Percentiles rank a stretch among this genome's conserved stretches.
Evolutionary conservation across 352 stramenopile species (phyloP).

Genomic region (Saprolegnia diclina): DNA sequence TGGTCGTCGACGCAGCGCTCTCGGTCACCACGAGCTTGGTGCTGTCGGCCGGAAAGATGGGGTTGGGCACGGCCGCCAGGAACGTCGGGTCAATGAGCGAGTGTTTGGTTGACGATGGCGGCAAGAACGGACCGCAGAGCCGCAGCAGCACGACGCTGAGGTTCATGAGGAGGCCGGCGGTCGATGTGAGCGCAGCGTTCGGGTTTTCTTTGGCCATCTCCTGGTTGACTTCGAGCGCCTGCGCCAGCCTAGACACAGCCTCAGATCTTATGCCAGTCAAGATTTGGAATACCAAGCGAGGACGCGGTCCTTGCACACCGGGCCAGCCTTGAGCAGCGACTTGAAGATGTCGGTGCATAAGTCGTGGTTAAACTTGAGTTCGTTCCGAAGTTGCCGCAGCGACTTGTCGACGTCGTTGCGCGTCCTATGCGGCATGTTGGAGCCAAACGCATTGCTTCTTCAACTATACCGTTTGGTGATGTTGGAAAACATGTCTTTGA

Average conservation of each 20-base stretch:
- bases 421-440: conserved; percentile 28
- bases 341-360: conserved; percentile 59
- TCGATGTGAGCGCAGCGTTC: conserved; percentile 52
- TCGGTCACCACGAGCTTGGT: conserved; percentile 45
- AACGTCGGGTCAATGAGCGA: conserved; percentile 64
- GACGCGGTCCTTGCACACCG: conserved; percentile 49
- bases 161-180: conserved; percentile 76
- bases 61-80: conserved; percentile 38
- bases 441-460: neutral
- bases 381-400: conserved; percentile 52
- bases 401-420: conserved; percentile 75
- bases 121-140: conserved; percentile 75
- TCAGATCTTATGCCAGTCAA: neutral
- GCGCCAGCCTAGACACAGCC: conserved; percentile 42
- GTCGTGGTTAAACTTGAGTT: conserved; percentile 63
- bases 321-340: conserved; percentile 58
- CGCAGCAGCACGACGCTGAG: conserved; percentile 67
- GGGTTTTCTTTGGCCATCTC: conserved; percentile 78
- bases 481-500: conserved; percentile 79
- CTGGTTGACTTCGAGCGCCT: conserved; percentile 63
- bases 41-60: conserved; percentile 57
- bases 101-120: conserved; percentile 67
- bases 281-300: conserved; percentile 35
- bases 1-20: conserved; percentile 22
- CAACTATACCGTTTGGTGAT: conserved; percentile 57